phyloP scores from a whole-genome alignment of 805 yeast species.

The Nakazawaea wyomingensis region DNA sequence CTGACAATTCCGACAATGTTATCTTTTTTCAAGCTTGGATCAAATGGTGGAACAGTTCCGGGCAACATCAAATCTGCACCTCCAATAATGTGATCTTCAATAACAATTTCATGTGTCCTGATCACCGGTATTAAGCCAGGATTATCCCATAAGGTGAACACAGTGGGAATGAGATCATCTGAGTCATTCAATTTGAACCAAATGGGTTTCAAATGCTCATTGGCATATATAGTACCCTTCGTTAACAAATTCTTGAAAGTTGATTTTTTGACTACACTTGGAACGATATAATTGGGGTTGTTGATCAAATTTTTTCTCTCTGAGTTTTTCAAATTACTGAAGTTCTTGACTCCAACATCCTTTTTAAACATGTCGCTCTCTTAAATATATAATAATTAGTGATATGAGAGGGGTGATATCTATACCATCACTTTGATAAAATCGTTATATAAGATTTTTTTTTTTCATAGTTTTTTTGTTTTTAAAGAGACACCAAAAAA shows the following conservation, averaged over 20 bases:
- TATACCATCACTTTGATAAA: too few species aligned
- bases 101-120: slow-evolving; percentile 67
- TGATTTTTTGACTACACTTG: slow-evolving; percentile 56
- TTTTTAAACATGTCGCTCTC: slow-evolving; percentile 52
- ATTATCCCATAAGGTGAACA: slow-evolving; percentile 65
- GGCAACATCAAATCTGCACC: slow-evolving; percentile 85
- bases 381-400: background rate
- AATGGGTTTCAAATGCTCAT: slow-evolving; percentile 58
- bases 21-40: slow-evolving; percentile 41
- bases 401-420: too few species aligned
- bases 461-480: background rate
- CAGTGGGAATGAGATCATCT: slow-evolving; percentile 56
- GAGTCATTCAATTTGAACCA: slow-evolving; percentile 62
- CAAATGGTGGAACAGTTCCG: slow-evolving; percentile 62
- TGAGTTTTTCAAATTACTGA: slow-evolving; percentile 75
- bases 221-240: slow-evolving; percentile 59
- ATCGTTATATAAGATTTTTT: too few species aligned
- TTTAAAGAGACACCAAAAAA: background rate
- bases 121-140: slow-evolving; percentile 65
- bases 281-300: slow-evolving; percentile 39
- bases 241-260: slow-evolving; percentile 51
- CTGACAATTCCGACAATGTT: slow-evolving; percentile 68
- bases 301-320: slow-evolving; percentile 58
- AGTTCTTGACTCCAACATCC: slow-evolving; percentile 58
- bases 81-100: slow-evolving; percentile 51